These are phyloP conservation scores for Lathyrus sativus DNA, from an alignment of 306 rosid genomes.

Conservation along the genomic window DNA sequence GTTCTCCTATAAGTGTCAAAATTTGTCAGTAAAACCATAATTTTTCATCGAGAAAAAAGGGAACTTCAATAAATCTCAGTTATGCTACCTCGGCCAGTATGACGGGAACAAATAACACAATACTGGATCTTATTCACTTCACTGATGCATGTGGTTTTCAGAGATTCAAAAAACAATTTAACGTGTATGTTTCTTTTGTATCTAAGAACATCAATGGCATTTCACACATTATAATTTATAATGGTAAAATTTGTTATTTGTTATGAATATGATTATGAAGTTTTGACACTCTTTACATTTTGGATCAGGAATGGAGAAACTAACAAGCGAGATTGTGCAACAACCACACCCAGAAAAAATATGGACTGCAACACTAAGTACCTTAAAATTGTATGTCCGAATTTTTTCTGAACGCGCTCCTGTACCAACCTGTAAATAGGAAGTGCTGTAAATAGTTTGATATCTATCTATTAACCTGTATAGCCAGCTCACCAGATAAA, in stretches of 20 bases:
- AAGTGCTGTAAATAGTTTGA: constrained; percentile 27
- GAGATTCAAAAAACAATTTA: constrained; percentile 8
- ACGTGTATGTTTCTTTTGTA: constrained; percentile 15
- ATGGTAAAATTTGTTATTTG: constrained; percentile 2
- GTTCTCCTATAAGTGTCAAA: constrained; percentile 62
- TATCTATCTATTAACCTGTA: constrained; percentile 5
- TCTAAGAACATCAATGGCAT: constrained; percentile 6
- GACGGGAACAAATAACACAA: constrained; percentile 24
- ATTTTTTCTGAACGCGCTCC: constrained; percentile 97
- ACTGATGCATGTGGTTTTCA: constrained; percentile 14
- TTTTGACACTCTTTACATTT: constrained; percentile 24
- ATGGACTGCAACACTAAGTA: constrained; percentile 39
- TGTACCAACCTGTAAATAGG: constrained; percentile 78
- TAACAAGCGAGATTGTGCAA: neutral
- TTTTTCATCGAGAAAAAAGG: constrained; percentile 15
- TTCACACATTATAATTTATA: constrained; percentile 23
- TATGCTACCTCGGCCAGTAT: constrained; percentile 16
- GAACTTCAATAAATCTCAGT: neutral
- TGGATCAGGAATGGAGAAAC: constrained; percentile 22
- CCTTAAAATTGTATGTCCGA: constrained; percentile 91
- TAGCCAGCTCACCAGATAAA: constrained; percentile 26
- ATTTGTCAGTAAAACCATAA: constrained; percentile 34
- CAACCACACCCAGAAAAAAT: constrained; percentile 19
- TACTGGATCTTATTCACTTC: constrained; percentile 20
- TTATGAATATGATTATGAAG: constrained; percentile 23